These are phyloP conservation scores for Fusarium caatingaense DNA, from an alignment of 2,329 filamentous ascomycete genomes.

Conservation along the genomic window DNA sequence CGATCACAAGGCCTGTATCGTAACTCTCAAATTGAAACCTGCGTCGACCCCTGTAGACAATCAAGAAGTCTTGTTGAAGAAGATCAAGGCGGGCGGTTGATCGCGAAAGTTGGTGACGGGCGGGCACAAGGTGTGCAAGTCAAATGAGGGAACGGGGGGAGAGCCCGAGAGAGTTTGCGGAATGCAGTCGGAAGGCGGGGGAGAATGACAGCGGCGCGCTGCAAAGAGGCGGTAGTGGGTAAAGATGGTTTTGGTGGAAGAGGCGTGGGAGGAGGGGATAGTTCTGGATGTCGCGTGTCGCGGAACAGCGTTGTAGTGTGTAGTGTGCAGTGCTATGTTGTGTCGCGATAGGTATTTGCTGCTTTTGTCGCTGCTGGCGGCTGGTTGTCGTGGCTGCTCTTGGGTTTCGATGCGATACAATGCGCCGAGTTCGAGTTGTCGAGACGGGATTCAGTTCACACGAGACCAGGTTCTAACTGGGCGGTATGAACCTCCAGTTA, in stretches of 20 bases:
- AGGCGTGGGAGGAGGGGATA: conserved; percentile 13
- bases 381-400: conserved; percentile 33
- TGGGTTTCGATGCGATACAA: conserved; percentile 24
- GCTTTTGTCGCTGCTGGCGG: conserved; percentile 6
- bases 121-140: conserved; percentile 19
- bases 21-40: conserved; percentile 25
- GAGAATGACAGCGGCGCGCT: conserved; percentile 39
- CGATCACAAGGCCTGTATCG: conserved; percentile 27
- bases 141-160: conserved; percentile 20
- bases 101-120: conserved; percentile 22
- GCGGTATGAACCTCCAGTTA: conserved; percentile 40
- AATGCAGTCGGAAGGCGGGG: conserved; percentile 42
- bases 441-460: conserved; percentile 44
- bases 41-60: conserved; percentile 25
- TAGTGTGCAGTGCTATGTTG: background rate
- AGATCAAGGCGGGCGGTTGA: conserved; percentile 17
- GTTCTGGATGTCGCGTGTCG: conserved; percentile 33
- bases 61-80: conserved; percentile 6
- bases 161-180: conserved; percentile 20
- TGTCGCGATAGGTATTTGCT: conserved; percentile 24
- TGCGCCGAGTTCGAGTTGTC: conserved; percentile 42
- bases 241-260: conserved; percentile 12
- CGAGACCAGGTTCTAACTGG: conserved; percentile 46
- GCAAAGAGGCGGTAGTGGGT: conserved; percentile 31
- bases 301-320: conserved; percentile 33